These are phyloP conservation scores for Pythium angustatum DNA, from an alignment of 352 stramenopile species.

Conservation along the genomic window DNA sequence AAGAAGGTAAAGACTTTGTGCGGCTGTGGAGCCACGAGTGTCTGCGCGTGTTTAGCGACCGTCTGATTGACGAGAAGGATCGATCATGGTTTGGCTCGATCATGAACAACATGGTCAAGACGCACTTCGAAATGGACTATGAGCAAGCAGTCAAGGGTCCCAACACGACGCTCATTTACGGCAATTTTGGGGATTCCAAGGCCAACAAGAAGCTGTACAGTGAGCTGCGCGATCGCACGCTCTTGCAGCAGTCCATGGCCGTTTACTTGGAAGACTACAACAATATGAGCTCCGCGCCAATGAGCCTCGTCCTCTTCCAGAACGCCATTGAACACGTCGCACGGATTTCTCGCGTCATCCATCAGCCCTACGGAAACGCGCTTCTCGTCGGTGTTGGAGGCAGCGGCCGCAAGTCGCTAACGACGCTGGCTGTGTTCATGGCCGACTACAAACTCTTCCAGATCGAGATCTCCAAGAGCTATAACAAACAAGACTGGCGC, in stretches of 20 bases:
- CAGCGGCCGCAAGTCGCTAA: slow-evolving; percentile 92
- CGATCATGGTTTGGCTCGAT: slow-evolving; percentile 83
- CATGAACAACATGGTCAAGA: slow-evolving; percentile 65
- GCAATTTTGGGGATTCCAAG: slow-evolving; percentile 87
- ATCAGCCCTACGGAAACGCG: slow-evolving; percentile 93
- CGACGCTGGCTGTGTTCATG: slow-evolving; percentile 92
- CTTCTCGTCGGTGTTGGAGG: slow-evolving; percentile 93
- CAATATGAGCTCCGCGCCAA: slow-evolving; percentile 92
- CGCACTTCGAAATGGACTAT: slow-evolving; percentile 84
- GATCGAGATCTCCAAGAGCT: slow-evolving; percentile 96
- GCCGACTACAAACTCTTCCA: slow-evolving; percentile 94
- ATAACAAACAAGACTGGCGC: slow-evolving; percentile 90
- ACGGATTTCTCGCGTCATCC: slow-evolving; percentile 91
- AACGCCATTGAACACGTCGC: slow-evolving; percentile 95
- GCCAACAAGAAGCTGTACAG: slow-evolving; percentile 77
- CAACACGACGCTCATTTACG: slow-evolving; percentile 83
- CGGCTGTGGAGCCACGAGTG: slow-evolving; percentile 92
- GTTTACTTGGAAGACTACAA: slow-evolving; percentile 96
- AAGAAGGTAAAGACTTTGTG: slow-evolving; percentile 86
- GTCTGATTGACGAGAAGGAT: slow-evolving; percentile 90
- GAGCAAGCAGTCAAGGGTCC: slow-evolving; percentile 51
- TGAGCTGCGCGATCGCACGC: slow-evolving; percentile 82
- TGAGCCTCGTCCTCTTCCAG: slow-evolving; percentile 95
- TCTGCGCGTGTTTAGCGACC: slow-evolving; percentile 90
- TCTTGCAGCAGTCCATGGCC: slow-evolving; percentile 86